These are phyloP conservation scores for Nyctanthes arbortristis DNA, from an alignment of 257 asterid species.

Conservation along the genomic window DNA sequence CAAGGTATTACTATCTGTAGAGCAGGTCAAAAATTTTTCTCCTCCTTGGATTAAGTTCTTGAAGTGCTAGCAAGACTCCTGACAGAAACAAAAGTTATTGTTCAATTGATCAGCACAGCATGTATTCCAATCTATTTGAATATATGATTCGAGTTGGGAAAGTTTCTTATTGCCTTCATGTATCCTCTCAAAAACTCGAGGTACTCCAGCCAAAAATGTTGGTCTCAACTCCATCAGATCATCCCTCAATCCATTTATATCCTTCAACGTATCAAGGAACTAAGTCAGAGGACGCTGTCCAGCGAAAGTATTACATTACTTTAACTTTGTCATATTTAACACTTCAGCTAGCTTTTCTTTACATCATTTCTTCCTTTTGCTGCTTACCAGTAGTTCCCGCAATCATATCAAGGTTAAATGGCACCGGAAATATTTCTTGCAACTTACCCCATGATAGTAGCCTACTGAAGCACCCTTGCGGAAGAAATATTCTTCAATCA, in stretches of 20 bases:
- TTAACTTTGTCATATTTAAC: background rate
- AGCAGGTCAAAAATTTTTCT: conserved; percentile 71
- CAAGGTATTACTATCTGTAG: conserved; percentile 59
- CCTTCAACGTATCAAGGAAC: conserved; percentile 37
- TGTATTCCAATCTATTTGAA: background rate
- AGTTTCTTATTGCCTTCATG: conserved; percentile 65
- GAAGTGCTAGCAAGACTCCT: conserved; percentile 87
- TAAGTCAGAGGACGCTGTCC: background rate
- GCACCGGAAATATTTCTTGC: background rate
- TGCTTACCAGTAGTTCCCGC: background rate
- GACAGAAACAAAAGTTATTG: conserved; percentile 4
- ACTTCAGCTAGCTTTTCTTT: background rate
- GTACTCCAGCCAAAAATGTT: conserved; percentile 93
- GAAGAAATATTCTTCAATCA: conserved; percentile 96
- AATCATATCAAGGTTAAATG: background rate
- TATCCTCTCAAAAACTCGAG: conserved; percentile 81
- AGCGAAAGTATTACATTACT: background rate
- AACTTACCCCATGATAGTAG: conserved; percentile 88
- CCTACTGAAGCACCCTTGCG: conserved; percentile 98
- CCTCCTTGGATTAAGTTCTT: conserved; percentile 85
- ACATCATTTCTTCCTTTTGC: background rate
- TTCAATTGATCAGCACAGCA: conserved; percentile 9
- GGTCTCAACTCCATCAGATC: conserved; percentile 85
- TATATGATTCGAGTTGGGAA: conserved; percentile 5
- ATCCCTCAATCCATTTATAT: conserved; percentile 79